These are phyloP conservation scores for Rosa chinensis DNA, from an alignment of 306 rosid genomes.

Conservation along the genomic window DNA sequence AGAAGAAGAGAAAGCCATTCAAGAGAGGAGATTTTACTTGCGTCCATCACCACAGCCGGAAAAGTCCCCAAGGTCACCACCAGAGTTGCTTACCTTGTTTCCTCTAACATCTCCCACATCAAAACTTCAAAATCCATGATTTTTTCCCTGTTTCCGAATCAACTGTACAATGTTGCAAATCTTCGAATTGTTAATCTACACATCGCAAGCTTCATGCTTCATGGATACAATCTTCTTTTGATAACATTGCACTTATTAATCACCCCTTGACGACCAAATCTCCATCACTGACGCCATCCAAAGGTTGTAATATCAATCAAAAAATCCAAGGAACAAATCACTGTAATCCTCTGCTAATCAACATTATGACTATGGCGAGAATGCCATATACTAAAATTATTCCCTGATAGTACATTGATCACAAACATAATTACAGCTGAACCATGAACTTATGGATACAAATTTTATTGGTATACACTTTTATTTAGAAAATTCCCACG, in stretches of 20 bases:
- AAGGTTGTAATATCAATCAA: background rate
- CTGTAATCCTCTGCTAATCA: background rate
- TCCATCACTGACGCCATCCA: background rate
- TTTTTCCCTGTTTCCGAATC: background rate
- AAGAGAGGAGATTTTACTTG: slow-evolving; percentile 72
- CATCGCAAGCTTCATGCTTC: background rate
- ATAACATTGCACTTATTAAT: background rate
- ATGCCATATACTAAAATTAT: background rate
- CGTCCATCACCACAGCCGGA: slow-evolving; percentile 70
- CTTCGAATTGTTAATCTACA: background rate
- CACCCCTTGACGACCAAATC: background rate
- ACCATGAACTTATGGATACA: background rate
- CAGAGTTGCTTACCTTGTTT: slow-evolving; percentile 66
- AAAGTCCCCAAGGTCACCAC: slow-evolving; percentile 30
- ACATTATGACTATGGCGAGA: background rate
- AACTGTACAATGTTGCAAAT: background rate
- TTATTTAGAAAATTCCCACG: slow-evolving; percentile 23
- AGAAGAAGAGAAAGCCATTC: slow-evolving; percentile 77
- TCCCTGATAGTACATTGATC: background rate
- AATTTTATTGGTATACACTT: slow-evolving; percentile 8
- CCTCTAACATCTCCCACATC: slow-evolving; percentile 56
- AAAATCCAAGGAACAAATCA: background rate
- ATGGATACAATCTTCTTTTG: background rate
- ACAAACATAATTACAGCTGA: background rate
- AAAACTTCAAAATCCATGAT: slow-evolving; percentile 1